Evolutionary conservation across 1,284 basidiomycete species (phyloP).

Genomic region (Sanghuangporus baumii): DNA sequence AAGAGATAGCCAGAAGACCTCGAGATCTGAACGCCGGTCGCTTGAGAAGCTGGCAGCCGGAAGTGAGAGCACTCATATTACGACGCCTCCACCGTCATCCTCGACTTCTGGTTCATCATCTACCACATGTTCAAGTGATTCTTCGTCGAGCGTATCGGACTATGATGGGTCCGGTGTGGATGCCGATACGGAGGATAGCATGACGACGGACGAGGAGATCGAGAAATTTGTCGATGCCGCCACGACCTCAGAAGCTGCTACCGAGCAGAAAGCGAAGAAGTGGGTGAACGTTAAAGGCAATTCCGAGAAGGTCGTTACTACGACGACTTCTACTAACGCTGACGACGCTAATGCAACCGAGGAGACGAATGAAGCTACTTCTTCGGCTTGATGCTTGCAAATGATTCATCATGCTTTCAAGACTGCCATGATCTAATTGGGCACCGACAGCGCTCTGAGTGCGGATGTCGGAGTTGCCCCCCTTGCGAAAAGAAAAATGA

Average conservation of each 20-base stretch:
- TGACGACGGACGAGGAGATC: slow-evolving; percentile 65
- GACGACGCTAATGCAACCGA: background rate
- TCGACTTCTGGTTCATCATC: slow-evolving; percentile 16
- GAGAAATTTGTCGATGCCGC: slow-evolving; percentile 34
- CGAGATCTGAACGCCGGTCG: slow-evolving; percentile 13
- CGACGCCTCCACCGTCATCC: slow-evolving; percentile 25
- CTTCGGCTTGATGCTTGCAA: background rate
- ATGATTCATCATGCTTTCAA: background rate
- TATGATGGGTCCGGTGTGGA: slow-evolving; percentile 48
- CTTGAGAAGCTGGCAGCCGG: slow-evolving; percentile 21
- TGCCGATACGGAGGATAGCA: slow-evolving; percentile 66
- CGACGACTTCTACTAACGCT: background rate
- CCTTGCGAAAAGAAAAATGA: background rate
- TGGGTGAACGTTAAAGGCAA: slow-evolving; percentile 62
- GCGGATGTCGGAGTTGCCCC: too few relatives aligned
- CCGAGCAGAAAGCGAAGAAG: slow-evolving; percentile 46
- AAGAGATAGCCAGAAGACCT: background rate
- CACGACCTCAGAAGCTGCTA: slow-evolving; percentile 24
- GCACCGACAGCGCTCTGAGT: too few relatives aligned
- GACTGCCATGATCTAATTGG: background rate
- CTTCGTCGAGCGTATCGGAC: slow-evolving; percentile 19
- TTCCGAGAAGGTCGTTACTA: slow-evolving; percentile 2
- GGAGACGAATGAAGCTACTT: background rate
- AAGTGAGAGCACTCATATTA: slow-evolving; percentile 15
- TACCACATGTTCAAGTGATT: background rate